Evolutionary conservation across 2,329 filamentous ascomycete species (phyloP).

Genomic region (Fusarium heterosporum): DNA sequence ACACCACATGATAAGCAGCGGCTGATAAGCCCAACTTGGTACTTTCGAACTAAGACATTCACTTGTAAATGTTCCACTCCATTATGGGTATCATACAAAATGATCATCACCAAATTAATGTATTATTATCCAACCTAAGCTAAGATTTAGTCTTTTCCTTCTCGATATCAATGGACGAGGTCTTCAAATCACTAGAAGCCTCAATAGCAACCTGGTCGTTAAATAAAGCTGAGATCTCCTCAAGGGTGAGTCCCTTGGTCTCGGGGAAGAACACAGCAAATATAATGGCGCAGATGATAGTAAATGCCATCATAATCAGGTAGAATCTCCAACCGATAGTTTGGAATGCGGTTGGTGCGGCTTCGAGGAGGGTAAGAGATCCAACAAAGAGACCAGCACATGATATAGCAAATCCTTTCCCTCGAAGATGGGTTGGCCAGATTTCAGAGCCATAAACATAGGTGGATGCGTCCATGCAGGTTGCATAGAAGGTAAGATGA

Average conservation of each 20-base stretch:
- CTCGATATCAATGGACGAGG: background rate
- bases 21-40: too few relatives aligned
- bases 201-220: background rate
- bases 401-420: background rate
- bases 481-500: conserved; percentile 2
- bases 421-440: background rate
- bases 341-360: background rate
- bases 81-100: too few relatives aligned
- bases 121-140: background rate
- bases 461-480: conserved; percentile 4
- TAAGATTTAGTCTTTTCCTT: background rate
- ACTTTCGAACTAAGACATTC: too few relatives aligned
- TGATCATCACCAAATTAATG: too few relatives aligned
- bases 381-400: background rate
- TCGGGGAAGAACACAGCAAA: background rate
- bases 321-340: conserved; percentile 2
- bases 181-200: background rate
- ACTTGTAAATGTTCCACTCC: too few relatives aligned
- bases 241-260: background rate
- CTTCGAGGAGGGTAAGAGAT: background rate
- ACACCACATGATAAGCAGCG: too few relatives aligned
- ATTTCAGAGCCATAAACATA: conserved; percentile 4
- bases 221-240: background rate
- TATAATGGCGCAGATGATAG: background rate
- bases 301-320: background rate